Evolutionary conservation across 2,329 filamentous ascomycete species (phyloP).

Genomic region (Penicillium sp.): DNA sequence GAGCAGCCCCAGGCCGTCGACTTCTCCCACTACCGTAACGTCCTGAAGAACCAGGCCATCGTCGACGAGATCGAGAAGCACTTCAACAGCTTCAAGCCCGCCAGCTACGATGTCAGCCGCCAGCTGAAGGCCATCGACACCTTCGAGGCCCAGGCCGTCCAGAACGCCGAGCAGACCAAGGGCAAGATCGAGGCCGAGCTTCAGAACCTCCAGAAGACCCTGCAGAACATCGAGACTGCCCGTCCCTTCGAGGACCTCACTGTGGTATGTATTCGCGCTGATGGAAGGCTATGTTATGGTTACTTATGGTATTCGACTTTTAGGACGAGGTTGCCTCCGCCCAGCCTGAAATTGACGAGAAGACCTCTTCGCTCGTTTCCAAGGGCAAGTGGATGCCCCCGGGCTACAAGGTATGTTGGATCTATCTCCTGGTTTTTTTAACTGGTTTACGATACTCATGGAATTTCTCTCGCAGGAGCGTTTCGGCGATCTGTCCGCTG

Average conservation of each 20-base stretch:
- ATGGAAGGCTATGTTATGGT: conserved; percentile 1
- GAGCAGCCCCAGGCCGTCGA: conserved; percentile 83
- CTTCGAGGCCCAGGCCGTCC: conserved; percentile 93
- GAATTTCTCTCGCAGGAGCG: conserved; percentile 64
- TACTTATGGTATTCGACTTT: conserved; percentile 14
- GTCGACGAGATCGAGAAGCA: conserved; percentile 96
- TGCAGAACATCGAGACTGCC: conserved; percentile 95
- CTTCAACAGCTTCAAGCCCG: conserved; percentile 84
- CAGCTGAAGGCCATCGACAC: conserved; percentile 98
- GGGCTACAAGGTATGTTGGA: conserved; percentile 83
- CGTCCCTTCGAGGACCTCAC: conserved; percentile 95
- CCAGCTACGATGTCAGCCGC: conserved; percentile 83
- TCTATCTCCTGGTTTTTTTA: neutral
- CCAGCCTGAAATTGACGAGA: conserved; percentile 95
- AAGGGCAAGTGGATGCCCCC: conserved; percentile 98
- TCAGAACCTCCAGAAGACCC: conserved; percentile 84
- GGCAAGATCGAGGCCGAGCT: conserved; percentile 91
- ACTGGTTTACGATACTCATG: neutral
- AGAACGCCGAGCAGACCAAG: conserved; percentile 97
- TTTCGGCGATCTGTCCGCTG: conserved; percentile 92
- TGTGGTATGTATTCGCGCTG: conserved; percentile 60
- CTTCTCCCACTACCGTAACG: conserved; percentile 83
- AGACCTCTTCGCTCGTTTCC: conserved; percentile 87
- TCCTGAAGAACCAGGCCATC: conserved; percentile 93
- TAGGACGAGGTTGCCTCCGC: conserved; percentile 93